These are phyloP conservation scores for Arachis stenosperma DNA, from an alignment of 306 rosid species.

Conservation along the genomic window DNA sequence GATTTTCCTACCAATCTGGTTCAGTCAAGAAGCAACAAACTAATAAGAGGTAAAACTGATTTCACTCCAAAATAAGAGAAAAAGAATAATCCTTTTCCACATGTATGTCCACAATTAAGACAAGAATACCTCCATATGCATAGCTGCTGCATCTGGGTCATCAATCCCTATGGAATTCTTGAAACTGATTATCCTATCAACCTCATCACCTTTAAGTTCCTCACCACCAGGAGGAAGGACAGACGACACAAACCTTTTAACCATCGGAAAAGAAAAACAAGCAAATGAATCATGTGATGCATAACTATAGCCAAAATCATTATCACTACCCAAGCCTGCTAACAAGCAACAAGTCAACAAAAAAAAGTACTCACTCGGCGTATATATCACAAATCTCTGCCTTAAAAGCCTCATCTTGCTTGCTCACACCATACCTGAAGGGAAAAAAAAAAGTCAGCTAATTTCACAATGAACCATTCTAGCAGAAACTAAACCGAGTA, in stretches of 20 bases:
- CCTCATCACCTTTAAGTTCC: constrained; percentile 91
- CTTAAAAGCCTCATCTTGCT: constrained; percentile 84
- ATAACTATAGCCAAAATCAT: constrained; percentile 24
- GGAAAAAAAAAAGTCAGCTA: not conserved
- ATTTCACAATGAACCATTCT: constrained; percentile 15
- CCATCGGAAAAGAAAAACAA: not conserved
- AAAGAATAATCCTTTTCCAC: constrained; percentile 23
- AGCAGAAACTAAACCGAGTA: constrained; percentile 1
- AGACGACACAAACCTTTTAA: constrained; percentile 69
- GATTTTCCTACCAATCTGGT: constrained; percentile 83
- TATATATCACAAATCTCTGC: constrained; percentile 86
- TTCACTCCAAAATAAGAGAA: constrained; percentile 14
- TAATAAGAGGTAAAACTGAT: constrained; percentile 32
- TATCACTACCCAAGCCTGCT: not conserved
- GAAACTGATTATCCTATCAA: constrained; percentile 65
- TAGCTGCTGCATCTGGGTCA: constrained; percentile 94
- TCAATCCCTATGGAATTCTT: constrained; percentile 89
- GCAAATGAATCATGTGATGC: constrained; percentile 28
- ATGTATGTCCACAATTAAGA: constrained; percentile 1
- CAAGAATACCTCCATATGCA: constrained; percentile 91
- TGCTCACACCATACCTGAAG: constrained; percentile 84
- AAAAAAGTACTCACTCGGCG: constrained; percentile 54
- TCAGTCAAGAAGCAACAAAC: constrained; percentile 39
- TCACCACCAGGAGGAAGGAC: constrained; percentile 81
- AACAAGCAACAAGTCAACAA: constrained; percentile 23